Base-by-base conservation (phyloP, 495 filamentous ascomycete genomes). In the Talaromyces trachyspermus region DNA sequence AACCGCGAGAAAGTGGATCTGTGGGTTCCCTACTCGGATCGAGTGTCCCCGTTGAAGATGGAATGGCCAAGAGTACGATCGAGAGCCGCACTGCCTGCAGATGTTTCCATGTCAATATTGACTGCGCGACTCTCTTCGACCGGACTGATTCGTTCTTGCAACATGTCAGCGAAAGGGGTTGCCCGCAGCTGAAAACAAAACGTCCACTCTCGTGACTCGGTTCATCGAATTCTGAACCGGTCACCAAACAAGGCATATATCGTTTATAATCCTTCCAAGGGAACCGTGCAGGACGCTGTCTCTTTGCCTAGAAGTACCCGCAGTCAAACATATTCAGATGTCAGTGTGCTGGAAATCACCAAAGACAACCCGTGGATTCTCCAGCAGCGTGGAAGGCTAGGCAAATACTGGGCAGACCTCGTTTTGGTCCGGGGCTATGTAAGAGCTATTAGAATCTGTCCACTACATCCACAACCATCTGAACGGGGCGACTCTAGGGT, bases 11-110 rank as follows among this genome's bases (percentile, higher is more conserved):
- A 73, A 0, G 72, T 86, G 14, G 78, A 88, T 45, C 52, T 89
- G 0, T 91, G 86, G 86, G 75, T 90, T 11, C 79, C 75, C 33
- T 87, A 83, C 53, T 85, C 83, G 0, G 76, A 75, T 7, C 76
- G 79, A 6, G 69, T 72, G 12, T 72, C 68, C 2, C 75, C 76
- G 4, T 81, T 6, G 77, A 84, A 54, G 84, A 89, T 59, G 84
- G 75, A 0, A 56, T 72, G 17, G 83, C 82, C 2, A 81, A 80
- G 51, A 72, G 82, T 39, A 63, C 66, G 1, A 66, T 89, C 17
- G 81, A 86, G 53, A 60, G 59, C 10, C 59, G 70, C 17, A 83
- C 79, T 0, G 40, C 48, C 4, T 88, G 84, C 56, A 76, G 64
- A 51, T 79, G 75, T 19, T 72, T 91, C 8, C 75, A 85, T 40